Evolutionary conservation across 2,329 filamentous ascomycete species (phyloP), one percentile per base, ranked within the genome.

Genomic region (Cladophialophora exuberans): DNA sequence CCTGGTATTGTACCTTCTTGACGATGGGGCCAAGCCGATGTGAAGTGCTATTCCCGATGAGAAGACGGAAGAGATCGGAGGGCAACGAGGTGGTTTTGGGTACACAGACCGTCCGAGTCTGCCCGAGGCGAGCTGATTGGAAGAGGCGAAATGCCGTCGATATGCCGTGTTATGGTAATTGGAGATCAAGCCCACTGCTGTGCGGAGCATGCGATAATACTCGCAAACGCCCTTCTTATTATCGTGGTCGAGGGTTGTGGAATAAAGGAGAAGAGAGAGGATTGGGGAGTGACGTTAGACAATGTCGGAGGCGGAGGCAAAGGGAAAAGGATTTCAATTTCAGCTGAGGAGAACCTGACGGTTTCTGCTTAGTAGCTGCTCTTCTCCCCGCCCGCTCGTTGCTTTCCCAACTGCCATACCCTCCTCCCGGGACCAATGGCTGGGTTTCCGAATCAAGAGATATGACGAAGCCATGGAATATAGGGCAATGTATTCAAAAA

Each of bases 191-290:
- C 25, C 48, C 38, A 42, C 38, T 31, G 48, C 25, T 61, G n/a
- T n/a, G 58, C 58, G 58, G 58, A 61, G 58, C 58, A 55, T 49
- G 55, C 58, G 55, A 58, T 58, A 58, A 56, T 30, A 48, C 15
- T 50, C 18, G 22, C 23, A 49, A 50, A 44, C 36, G 52, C 20
- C 55, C 48, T 57, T 58, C 36, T 58, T 61, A 49, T 49, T 49
- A 49, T 49, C 46, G 46, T 49, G 23, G 28, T 47, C 15, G 35
- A 49, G 46, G 2, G 6, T 17, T 30, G 18, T 20, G 26, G 23
- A 30, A 45, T 17, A 30, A 15, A 28, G 35, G 10, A 35, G 39
- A 39, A 33, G 30, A 13, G 36, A 49, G 31, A 39, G 46, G 11
- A 41, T 28, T 23, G 46, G 18, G 39, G 33, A 15, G 46, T 41